Percentiles rank a stretch among this genome's conserved stretches.
Evolutionary conservation across 768 basidiomycete genomes (phyloP).

Genomic region (Lentinus brumalis): DNA sequence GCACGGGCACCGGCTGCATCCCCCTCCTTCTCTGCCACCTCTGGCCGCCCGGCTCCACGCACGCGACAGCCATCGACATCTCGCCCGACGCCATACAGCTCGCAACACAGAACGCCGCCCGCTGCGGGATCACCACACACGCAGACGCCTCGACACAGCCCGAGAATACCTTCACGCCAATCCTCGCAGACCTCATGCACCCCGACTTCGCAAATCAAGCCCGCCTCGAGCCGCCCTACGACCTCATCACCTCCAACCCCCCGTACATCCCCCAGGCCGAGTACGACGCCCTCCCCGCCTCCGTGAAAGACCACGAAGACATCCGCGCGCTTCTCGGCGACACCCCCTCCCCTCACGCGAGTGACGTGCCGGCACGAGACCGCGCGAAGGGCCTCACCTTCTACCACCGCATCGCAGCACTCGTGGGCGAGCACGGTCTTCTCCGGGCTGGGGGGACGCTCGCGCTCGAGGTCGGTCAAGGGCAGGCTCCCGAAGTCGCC

Average conservation of each 20-base stretch:
- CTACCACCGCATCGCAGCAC: constrained; percentile 69
- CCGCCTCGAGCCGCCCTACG: constrained; percentile 47
- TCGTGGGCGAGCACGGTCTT: constrained; percentile 53
- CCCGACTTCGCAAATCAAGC: constrained; percentile 26
- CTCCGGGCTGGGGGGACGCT: constrained; percentile 56
- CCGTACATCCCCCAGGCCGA: constrained; percentile 79
- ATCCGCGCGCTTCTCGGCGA: constrained; percentile 81
- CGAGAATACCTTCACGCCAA: constrained; percentile 37
- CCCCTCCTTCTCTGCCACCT: constrained; percentile 79
- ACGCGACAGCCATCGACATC: constrained; percentile 69
- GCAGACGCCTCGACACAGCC: background rate
- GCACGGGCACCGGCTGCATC: constrained; percentile 93
- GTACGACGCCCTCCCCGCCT: constrained; percentile 62
- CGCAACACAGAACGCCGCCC: constrained; percentile 46
- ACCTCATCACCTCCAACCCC: constrained; percentile 83
- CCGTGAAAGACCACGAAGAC: constrained; percentile 82
- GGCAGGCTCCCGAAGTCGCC: constrained; percentile 67
- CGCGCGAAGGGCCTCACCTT: constrained; percentile 57
- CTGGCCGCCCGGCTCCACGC: constrained; percentile 55
- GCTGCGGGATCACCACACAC: constrained; percentile 23
- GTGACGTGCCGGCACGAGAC: constrained; percentile 22
- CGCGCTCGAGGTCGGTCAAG: constrained; percentile 79
- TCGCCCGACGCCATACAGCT: constrained; percentile 58
- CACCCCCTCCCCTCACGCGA: background rate
- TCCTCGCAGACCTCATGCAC: constrained; percentile 47